Evolutionary conservation across 2,329 filamentous ascomycete species (phyloP), one percentile per base, ranked within the genome.

Genomic region (Fusarium tjaetaba): DNA sequence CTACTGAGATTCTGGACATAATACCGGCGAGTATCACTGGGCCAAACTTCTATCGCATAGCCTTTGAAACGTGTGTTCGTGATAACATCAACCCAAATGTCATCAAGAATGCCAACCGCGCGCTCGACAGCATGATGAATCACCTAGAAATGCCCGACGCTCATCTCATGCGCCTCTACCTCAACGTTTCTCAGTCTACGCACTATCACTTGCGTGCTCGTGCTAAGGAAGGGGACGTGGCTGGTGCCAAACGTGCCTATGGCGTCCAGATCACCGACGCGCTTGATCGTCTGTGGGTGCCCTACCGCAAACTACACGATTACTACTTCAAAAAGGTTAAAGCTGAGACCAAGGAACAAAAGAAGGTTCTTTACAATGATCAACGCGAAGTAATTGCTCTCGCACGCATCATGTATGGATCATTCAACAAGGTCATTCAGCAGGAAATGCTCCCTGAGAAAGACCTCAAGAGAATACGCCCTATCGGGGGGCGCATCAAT

Each of bases 51-150:
- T 94, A 95, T 83, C 88, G 89, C 60, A 88, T 94, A 52, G 94
- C 92, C 61, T 90, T 98, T 85, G 87, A 88, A 71, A 87, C 90
- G 10, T 97, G 95, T 81, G 84, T 90, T 30, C 89, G 92, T 64
- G 94, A 98, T 84, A 92, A 91, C 78, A 90, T 91, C 62, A 97
- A 97, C 80, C 85, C 81, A n/a, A 88, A 91, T 59, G 88, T 89
- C 28, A 88, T 97, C 72, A 82, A 85, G 7, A 87, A 92, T 73
- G 92, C 93, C 9, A 89, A 86, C 57, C 81, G 85, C 57, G 85
- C 97, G 32, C 83, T 97, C 36, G 85, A 90, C 59, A 80, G 88
- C 57, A 95, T 95, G 92, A 61, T 79, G 42, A 57, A 65, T 30
- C 76, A 79, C 26, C 77, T 81, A 56, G 46, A 79, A 16, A 78